A percentile compares a stretch with the other conserved stretches of the same genome.
phyloP scores from a whole-genome alignment of 441 rosid species.

The Croton laevigatus region DNA sequence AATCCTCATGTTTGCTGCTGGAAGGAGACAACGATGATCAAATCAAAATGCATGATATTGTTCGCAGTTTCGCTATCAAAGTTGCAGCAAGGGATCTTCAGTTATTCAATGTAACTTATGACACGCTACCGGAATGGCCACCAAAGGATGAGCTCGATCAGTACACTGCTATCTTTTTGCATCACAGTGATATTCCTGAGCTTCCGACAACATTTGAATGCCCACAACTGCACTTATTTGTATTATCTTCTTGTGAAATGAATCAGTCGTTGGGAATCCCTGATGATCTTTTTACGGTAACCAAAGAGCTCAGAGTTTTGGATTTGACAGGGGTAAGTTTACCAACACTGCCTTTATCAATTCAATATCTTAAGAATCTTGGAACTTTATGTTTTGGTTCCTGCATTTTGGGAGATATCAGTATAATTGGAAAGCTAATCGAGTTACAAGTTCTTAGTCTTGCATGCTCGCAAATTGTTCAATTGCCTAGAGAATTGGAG shows the following conservation, averaged over 20 bases:
- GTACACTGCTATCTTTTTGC: background rate
- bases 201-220: conserved; percentile 18
- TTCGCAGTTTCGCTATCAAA: background rate
- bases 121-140: background rate
- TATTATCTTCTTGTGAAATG: background rate
- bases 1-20: background rate
- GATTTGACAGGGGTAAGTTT: background rate
- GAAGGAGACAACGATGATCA: background rate
- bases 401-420: background rate
- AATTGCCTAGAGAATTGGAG: conserved; percentile 12
- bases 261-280: conserved; percentile 4
- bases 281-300: conserved; percentile 14
- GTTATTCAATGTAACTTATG: no score
- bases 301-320: conserved; percentile 20
- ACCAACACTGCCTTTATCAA: conserved; percentile 14
- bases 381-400: conserved; percentile 18
- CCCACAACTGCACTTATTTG: conserved; percentile 7
- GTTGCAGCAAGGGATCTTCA: background rate
- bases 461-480: conserved; percentile 5
- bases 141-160: background rate
- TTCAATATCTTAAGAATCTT: conserved; percentile 9
- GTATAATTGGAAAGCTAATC: conserved; percentile 19
- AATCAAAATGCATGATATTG: conserved; percentile 5
- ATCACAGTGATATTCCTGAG: background rate
- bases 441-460: conserved; percentile 19